These are phyloP conservation scores for Phytophthora ramorum DNA, from an alignment of 352 stramenopile species.

Conservation along the genomic window DNA sequence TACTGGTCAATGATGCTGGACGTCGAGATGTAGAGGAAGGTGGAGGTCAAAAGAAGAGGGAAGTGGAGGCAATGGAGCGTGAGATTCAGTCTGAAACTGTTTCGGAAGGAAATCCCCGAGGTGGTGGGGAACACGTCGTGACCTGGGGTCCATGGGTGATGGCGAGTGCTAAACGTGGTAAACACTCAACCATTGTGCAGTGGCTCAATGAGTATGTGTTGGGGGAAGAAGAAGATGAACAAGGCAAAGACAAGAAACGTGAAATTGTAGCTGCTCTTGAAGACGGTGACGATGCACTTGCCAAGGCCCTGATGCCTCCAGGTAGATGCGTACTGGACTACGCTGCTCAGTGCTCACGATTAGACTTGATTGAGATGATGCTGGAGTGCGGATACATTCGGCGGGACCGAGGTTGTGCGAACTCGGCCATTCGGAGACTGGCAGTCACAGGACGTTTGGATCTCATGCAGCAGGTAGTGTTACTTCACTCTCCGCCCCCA, in stretches of 20 bases:
- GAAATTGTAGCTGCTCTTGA: conserved; percentile 1
- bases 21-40: background rate
- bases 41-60: conserved; percentile 2
- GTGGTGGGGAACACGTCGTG: background rate
- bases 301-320: conserved; percentile 2
- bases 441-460: conserved; percentile 8
- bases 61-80: background rate
- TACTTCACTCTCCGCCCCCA: conserved; percentile 6
- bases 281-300: background rate
- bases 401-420: conserved; percentile 1
- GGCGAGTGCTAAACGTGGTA: background rate
- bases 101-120: background rate
- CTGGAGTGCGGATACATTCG: conserved; percentile 16
- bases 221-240: background rate
- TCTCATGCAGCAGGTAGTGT: conserved; percentile 14
- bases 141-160: background rate
- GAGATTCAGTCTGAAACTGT: background rate
- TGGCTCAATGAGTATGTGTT: conserved; percentile 7
- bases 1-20: conserved; percentile 7
- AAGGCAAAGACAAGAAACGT: background rate
- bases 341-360: background rate
- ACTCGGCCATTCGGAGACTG: conserved; percentile 2
- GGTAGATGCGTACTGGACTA: conserved; percentile 15
- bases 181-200: background rate
- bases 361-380: conserved; percentile 6